These are phyloP conservation scores for Chytriomyces confervae DNA, from an alignment of 192 early-diverging fungal species.

Conservation along the genomic window DNA sequence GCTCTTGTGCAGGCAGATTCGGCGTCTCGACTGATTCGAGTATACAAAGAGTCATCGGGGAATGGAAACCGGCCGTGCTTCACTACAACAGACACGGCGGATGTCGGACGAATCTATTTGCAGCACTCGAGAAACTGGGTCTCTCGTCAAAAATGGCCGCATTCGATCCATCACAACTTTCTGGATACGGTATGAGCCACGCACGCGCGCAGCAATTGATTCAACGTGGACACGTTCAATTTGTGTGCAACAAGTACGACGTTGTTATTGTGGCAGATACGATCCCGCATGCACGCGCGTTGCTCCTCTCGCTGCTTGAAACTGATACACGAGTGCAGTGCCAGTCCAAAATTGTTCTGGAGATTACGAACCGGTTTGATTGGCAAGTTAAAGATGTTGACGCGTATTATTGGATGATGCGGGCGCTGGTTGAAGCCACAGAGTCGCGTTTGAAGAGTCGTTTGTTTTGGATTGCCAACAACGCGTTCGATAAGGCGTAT, in stretches of 20 bases:
- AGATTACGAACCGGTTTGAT: conserved; percentile 30
- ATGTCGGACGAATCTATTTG: not conserved
- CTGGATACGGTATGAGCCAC: conserved; percentile 8
- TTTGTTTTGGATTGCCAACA: not conserved
- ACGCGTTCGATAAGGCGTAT: too few relatives aligned
- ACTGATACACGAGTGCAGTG: not conserved
- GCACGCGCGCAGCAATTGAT: not conserved
- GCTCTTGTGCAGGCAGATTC: too few relatives aligned
- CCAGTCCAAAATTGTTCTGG: conserved; percentile 10
- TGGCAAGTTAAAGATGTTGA: conserved; percentile 4
- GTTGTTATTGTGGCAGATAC: conserved; percentile 25
- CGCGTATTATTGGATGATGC: conserved; percentile 6
- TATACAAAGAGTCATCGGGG: too few relatives aligned
- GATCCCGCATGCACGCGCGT: conserved; percentile 21
- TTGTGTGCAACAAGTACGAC: conserved; percentile 15
- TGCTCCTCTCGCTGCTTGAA: conserved; percentile 8
- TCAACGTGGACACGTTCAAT: conserved; percentile 1
- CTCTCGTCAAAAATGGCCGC: not conserved
- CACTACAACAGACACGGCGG: conserved; percentile 28
- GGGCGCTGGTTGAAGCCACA: not conserved
- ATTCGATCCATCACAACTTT: conserved; percentile 4
- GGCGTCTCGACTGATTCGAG: too few relatives aligned
- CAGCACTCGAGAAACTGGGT: not conserved
- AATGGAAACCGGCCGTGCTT: not conserved
- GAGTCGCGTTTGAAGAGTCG: not conserved